A percentile compares a stretch with the other conserved stretches of the same genome.
Evolutionary conservation across 208 protist species (phyloP).

Genomic region (Acanthamoeba lenticulata): DNA sequence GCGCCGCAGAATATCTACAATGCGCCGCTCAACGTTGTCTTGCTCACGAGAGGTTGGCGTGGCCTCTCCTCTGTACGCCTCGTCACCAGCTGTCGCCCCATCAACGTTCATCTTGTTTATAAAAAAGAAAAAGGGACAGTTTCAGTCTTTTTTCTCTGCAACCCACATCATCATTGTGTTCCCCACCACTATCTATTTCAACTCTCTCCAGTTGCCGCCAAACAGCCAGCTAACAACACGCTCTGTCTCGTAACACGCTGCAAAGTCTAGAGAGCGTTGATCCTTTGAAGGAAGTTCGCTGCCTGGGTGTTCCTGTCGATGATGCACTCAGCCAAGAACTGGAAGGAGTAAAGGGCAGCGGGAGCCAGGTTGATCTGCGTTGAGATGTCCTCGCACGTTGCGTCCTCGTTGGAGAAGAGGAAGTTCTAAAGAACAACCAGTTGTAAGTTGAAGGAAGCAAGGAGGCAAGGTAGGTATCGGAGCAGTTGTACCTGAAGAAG

Average conservation of each 20-base stretch:
- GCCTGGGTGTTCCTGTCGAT: background rate
- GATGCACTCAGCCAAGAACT: slow-evolving; percentile 51
- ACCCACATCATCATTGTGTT: background rate
- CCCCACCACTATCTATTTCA: background rate
- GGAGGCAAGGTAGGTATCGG: background rate
- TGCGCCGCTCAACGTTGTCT: background rate
- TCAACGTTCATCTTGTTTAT: background rate
- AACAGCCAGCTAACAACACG: background rate
- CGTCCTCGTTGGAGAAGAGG: background rate
- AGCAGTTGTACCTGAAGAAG: background rate
- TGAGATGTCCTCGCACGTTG: background rate
- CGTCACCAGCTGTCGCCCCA: background rate
- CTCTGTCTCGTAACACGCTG: too few species aligned
- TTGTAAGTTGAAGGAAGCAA: too few species aligned
- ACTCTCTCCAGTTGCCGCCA: too few species aligned
- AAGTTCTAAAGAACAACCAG: background rate
- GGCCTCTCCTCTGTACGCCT: background rate
- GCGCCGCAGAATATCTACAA: background rate
- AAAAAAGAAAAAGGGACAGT: background rate
- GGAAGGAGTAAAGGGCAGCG: slow-evolving; percentile 48
- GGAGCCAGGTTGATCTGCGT: background rate
- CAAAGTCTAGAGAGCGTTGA: too few species aligned
- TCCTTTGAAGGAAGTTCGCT: background rate
- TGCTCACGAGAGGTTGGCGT: background rate
- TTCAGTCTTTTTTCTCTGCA: background rate